These are phyloP conservation scores for Auriscalpium orientale DNA, from an alignment of 768 basidiomycete species.

Conservation along the genomic window DNA sequence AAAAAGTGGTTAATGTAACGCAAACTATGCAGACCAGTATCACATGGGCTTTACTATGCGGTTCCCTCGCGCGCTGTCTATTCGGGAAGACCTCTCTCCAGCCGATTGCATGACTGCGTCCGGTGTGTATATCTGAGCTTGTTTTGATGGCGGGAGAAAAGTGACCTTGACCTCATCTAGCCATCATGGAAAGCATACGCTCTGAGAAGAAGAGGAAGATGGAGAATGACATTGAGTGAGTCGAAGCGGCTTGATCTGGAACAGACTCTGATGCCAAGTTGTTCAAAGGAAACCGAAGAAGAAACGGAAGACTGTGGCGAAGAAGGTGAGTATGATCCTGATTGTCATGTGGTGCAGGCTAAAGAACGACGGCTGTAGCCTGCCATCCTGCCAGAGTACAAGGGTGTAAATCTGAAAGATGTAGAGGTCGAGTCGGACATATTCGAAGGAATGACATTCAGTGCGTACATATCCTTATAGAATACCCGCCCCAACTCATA, in stretches of 20 bases:
- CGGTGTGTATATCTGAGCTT: constrained; percentile 29
- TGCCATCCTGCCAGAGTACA: constrained; percentile 55
- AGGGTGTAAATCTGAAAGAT: constrained; percentile 54
- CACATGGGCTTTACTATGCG: constrained; percentile 86
- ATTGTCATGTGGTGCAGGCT: too few species aligned
- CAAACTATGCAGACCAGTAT: constrained; percentile 55
- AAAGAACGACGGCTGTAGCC: constrained; percentile 29
- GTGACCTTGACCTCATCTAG: constrained; percentile 26
- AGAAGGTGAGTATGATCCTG: constrained; percentile 34
- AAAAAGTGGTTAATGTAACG: background rate
- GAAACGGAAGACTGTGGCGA: constrained; percentile 46
- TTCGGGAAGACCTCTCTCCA: constrained; percentile 69
- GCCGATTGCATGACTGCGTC: constrained; percentile 69
- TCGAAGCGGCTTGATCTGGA: background rate
- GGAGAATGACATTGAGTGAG: constrained; percentile 50
- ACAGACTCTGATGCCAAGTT: too few species aligned
- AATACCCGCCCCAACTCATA: background rate
- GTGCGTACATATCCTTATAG: constrained; percentile 36
- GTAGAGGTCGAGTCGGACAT: constrained; percentile 55
- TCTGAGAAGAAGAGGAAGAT: constrained; percentile 69
- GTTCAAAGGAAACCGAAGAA: constrained; percentile 38
- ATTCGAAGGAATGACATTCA: constrained; percentile 72
- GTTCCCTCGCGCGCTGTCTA: constrained; percentile 79
- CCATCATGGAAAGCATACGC: constrained; percentile 50
- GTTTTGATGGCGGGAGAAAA: background rate